Percentiles rank a stretch among this genome's conserved stretches.
Evolutionary conservation across 768 basidiomycete species (phyloP).

Genomic region (Phlebiopsis gigantea): DNA sequence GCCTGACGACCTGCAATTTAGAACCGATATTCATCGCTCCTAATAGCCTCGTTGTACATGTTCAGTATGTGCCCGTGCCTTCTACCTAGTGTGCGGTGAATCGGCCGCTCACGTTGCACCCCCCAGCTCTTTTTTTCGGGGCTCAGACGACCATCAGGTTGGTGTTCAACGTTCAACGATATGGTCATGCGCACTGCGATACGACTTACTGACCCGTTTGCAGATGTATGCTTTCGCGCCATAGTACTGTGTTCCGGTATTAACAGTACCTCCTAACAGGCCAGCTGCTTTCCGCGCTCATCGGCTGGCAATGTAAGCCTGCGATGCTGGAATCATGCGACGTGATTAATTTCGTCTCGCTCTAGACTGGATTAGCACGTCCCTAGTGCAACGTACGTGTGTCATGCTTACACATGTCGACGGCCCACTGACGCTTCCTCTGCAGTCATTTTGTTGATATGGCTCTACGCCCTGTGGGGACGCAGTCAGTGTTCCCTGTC

Average conservation of each 20-base stretch:
- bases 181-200: not conserved
- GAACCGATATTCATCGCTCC: conserved; percentile 14
- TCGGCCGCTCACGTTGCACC: not conserved
- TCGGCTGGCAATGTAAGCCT: conserved; percentile 13
- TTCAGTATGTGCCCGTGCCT: conserved; percentile 3
- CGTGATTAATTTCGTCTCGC: too few relatives aligned
- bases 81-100: not conserved
- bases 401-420: not conserved
- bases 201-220: not conserved
- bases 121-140: conserved; percentile 6
- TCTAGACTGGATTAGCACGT: conserved; percentile 12
- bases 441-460: conserved; percentile 12
- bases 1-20: not conserved
- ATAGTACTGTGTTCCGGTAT: not conserved
- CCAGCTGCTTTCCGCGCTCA: not conserved
- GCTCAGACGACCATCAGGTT: conserved; percentile 6
- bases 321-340: too few relatives aligned
- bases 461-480: conserved; percentile 12
- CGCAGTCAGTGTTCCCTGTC: conserved; percentile 1
- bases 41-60: conserved; percentile 10
- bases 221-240: not conserved
- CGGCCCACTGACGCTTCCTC: not conserved
- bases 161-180: not conserved
- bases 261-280: not conserved
- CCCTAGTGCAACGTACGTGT: conserved; percentile 14